Evolutionary conservation across 2,329 filamentous ascomycete species (phyloP).

Genomic region (Cladosporium austrohemisphaericum): DNA sequence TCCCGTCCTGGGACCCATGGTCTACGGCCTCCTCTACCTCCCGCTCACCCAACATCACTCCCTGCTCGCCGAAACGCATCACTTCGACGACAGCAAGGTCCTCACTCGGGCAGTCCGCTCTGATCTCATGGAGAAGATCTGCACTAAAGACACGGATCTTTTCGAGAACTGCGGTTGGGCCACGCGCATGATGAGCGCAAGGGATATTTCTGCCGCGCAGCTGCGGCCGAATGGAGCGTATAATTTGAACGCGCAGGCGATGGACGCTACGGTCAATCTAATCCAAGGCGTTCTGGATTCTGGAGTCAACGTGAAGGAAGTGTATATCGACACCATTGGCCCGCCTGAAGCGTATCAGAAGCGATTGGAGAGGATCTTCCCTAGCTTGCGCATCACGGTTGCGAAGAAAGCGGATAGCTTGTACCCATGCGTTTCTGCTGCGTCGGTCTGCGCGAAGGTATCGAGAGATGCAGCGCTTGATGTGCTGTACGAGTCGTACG

Average conservation of each 20-base stretch:
- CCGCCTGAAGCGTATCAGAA: slow-evolving; percentile 78
- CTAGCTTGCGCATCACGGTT: slow-evolving; percentile 54
- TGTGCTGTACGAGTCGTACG: slow-evolving; percentile 61
- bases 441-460: slow-evolving; percentile 93
- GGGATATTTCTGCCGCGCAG: slow-evolving; percentile 78
- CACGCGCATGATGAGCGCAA: slow-evolving; percentile 72
- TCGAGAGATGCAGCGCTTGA: slow-evolving; percentile 88
- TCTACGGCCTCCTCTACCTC: slow-evolving; percentile 68
- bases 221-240: slow-evolving; percentile 61
- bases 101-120: slow-evolving; percentile 77
- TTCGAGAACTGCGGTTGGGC: slow-evolving; percentile 76
- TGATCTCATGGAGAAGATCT: slow-evolving; percentile 66
- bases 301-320: slow-evolving; percentile 79
- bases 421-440: slow-evolving; percentile 89
- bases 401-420: slow-evolving; percentile 80
- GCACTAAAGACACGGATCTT: slow-evolving; percentile 58
- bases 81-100: slow-evolving; percentile 94
- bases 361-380: slow-evolving; percentile 79
- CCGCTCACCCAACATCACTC: slow-evolving; percentile 62
- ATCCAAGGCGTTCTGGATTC: slow-evolving; percentile 71
- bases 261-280: slow-evolving; percentile 83
- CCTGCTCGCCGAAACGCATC: slow-evolving; percentile 72
- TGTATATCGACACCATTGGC: slow-evolving; percentile 94
- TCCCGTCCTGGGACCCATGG: slow-evolving; percentile 75
- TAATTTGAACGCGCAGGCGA: slow-evolving; percentile 93